Evolutionary conservation across 1,284 basidiomycete species (phyloP), one percentile per base, ranked within the genome.

Genomic region (Volvariella volvacea): DNA sequence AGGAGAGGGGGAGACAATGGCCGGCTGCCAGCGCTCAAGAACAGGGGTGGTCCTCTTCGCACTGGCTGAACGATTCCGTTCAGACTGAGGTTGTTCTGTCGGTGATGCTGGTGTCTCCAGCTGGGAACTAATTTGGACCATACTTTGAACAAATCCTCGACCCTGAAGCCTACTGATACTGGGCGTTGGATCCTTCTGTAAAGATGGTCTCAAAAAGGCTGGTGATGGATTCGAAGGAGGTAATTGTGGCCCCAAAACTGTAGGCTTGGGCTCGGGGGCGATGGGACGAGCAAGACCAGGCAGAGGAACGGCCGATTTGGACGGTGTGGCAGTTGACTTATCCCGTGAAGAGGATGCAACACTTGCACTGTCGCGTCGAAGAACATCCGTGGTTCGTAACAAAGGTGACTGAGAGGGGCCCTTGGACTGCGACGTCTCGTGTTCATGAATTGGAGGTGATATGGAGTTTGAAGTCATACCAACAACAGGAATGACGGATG

Each of bases 81-180:
- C 66, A 41, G 41, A 32, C 25, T 43, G 34, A 34, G 60, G 55
- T 22, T 62, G 51, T 10, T 64, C 57, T 30, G 59, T 54, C 10
- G 63, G 47, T 32, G 61, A 57, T 15, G 64, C 40, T 17, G 64
- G 55, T 10, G 52, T 58, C 50, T 74, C 71, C 2, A 80, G 58
- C 48, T 75, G 66, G 15, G 73, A 66, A 52, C 74, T 85, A 31
- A 72, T 80, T 61, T 83, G 80, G 22, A 90, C 81, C 66, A 88
- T 78, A 52, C 74, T 86, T 60, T 85, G 81, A 4, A 90, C 87
- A 55, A 90, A 89, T 1, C 87, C 87, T 36, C 87, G 78, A 4
- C 88, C 88, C 54, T 88, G 78, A n/a, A 90, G 63, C 46, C 85
- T 67, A 51, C 83, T 88, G 21, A 90, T 75, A 56, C 84, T 88